Evolutionary conservation across 257 asterid species (phyloP), one percentile per base, ranked within the genome.

Genomic region (Forsythia suspensa): DNA sequence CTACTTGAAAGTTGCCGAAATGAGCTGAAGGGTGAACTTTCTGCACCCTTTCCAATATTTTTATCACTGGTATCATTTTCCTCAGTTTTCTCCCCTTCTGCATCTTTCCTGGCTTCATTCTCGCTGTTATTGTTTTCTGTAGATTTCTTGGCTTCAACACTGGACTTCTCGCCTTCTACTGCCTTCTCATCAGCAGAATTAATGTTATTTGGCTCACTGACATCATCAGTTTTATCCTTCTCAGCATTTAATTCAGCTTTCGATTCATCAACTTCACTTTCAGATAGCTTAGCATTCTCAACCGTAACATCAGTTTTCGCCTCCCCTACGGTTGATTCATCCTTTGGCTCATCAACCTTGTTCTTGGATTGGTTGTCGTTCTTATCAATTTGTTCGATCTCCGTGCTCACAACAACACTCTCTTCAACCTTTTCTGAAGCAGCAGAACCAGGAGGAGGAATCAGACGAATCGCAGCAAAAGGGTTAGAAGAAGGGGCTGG

Each of bases 1-100:
- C 80, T 85, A 75, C 97, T 91, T 11, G 98, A 93, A 59, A 91
- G 93, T 68, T 88, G 93, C 52, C 81, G 91, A 80, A 95, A 95
- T 29, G 97, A 95, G 86, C 92, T 87, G 79, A 95, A 92, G 34
- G 92, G 78, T 78, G 86, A 83, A 68, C 89, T 51, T 73, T 90
- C 94, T 13, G 80, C 78, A 76, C 85, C 85, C 83, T 87, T 91
- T 29, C 80, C 91, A 73, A 46, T 77, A 81, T 74, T 74, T 69
- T 42, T 84, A 57, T 79, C 77, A n/a, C 76, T 88, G 18, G 70
- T 84, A 36, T 79, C 87, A 8, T 88, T 82, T 73, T 86, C 80
- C 4, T 79, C 88, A 43, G 86, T 86, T 55, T 24, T 80, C 36
- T 74, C 84, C 1, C 71, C 87, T 61, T 85, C 87, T 18, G 76